phyloP scores from a whole-genome alignment of 1,284 basidiomycete genomes.

The Termitomyces sp. region DNA sequence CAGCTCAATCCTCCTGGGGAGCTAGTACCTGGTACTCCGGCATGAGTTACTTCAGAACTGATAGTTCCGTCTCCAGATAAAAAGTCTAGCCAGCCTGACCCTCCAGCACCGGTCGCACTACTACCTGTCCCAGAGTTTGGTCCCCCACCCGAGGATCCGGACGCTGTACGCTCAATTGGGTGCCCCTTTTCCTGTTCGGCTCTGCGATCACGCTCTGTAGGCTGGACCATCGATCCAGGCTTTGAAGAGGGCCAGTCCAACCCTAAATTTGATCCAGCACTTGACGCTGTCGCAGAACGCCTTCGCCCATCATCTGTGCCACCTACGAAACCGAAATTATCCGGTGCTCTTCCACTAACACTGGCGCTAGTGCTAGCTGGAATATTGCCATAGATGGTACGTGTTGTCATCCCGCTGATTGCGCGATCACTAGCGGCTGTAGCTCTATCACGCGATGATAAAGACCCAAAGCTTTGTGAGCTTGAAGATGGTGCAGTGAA shows the following conservation, averaged over 20 bases:
- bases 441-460: conserved; percentile 1
- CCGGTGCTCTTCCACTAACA: not conserved
- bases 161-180: not conserved
- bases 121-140: not conserved
- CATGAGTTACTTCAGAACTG: not conserved
- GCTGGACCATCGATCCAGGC: not conserved
- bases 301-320: conserved; percentile 2
- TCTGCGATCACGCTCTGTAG: conserved; percentile 4
- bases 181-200: not conserved
- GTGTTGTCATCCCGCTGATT: conserved; percentile 1
- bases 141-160: conserved; percentile 1
- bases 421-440: not conserved
- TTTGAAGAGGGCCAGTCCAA: conserved; percentile 9
- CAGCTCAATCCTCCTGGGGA: conserved; percentile 6
- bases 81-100: conserved; percentile 9
- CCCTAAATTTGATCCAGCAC: not conserved
- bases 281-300: conserved; percentile 1
- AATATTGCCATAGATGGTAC: conserved; percentile 4
- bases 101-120: not conserved
- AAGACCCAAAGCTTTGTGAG: not conserved
- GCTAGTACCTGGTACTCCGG: not conserved
- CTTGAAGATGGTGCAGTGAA: not conserved
- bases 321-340: not conserved
- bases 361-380: not conserved
- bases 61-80: conserved; percentile 1